Evolutionary conservation across 805 yeast species (phyloP), one percentile per base, ranked within the genome.

Genomic region (Wickerhamomyces xylosicus): DNA sequence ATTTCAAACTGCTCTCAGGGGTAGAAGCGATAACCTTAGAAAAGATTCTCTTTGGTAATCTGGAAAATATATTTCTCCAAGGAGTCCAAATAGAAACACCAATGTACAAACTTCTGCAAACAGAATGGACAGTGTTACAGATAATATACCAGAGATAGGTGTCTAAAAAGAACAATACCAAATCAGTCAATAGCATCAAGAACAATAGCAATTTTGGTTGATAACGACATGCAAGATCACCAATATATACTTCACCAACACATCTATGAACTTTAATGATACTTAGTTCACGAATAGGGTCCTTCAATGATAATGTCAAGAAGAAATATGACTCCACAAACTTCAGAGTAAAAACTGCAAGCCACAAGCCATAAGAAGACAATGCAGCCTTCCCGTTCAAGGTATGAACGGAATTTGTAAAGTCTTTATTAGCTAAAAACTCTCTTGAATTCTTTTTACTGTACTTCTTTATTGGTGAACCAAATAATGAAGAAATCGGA

Each of bases 1-100:
- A 97, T 66, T 90, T 89, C 67, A 89, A 86, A 66, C 87, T 87
- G 58, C 85, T 86, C 64, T 90, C 97, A 94, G 94, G 56, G 1
- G 51, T 46, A 0, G 52, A 36, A 0, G 56, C 53, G 48, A 85
- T 59, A 2, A 86, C 64, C 49, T 85, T 85, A 10, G 90, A 73
- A 47, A 70, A 71, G 3, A 85, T 81, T 47, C 95, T 66, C 49
- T 79, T 77, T 2, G 95, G 95, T 21, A 86, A 60, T 37, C 87
- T 64, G 4, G 85, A 72, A 53, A 80, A 85, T 22, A 81, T 73
- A 49, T 83, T 84, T 54, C 84, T 73, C 95, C 95, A 85, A 0
- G 95, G 95, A 2, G 92, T 82, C 81, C 90, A 79, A 10, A 85
- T 77, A 0, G 94, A 83, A 5, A 83, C 78, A 1, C 95, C 95